Evolutionary conservation across 768 basidiomycete species (phyloP).

Genomic region (Suillus brevipes): DNA sequence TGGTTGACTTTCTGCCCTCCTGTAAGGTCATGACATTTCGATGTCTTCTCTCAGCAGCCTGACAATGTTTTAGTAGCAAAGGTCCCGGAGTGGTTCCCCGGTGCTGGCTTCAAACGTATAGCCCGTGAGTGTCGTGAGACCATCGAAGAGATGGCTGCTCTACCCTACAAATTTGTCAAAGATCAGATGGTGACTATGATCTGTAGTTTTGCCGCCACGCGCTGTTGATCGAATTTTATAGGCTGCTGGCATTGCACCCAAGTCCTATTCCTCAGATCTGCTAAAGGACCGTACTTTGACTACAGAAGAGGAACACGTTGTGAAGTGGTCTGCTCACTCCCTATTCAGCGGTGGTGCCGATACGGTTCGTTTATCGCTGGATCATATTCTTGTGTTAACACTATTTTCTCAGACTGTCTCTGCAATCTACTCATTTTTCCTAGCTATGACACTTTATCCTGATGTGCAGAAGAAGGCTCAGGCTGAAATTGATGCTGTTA

Average conservation of each 20-base stretch:
- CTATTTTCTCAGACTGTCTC: conserved; percentile 15
- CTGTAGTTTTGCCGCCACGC: not conserved
- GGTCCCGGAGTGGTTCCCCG: conserved; percentile 38
- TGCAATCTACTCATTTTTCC: conserved; percentile 22
- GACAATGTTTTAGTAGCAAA: conserved; percentile 23
- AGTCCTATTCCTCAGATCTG: conserved; percentile 20
- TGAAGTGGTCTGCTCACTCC: conserved; percentile 19
- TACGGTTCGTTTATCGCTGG: conserved; percentile 36
- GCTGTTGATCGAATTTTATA: conserved; percentile 6
- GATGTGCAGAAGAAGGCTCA: conserved; percentile 26
- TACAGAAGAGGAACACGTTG: conserved; percentile 17
- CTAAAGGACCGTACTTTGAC: conserved; percentile 13
- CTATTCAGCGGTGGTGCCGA: conserved; percentile 42
- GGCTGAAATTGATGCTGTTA: conserved; percentile 25
- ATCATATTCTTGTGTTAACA: not conserved
- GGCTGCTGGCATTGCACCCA: conserved; percentile 18
- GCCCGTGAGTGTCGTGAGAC: conserved; percentile 27
- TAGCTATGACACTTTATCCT: conserved; percentile 26
- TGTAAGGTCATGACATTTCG: conserved; percentile 10
- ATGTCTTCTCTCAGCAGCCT: not conserved
- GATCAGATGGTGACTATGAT: conserved; percentile 43
- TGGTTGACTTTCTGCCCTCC: conserved; percentile 25
- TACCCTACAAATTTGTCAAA: conserved; percentile 45
- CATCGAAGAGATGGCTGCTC: conserved; percentile 40
- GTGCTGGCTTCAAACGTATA: conserved; percentile 34